Base-by-base conservation (phyloP, 2,329 filamentous ascomycete species). In the Fusarium sarcochroum region DNA sequence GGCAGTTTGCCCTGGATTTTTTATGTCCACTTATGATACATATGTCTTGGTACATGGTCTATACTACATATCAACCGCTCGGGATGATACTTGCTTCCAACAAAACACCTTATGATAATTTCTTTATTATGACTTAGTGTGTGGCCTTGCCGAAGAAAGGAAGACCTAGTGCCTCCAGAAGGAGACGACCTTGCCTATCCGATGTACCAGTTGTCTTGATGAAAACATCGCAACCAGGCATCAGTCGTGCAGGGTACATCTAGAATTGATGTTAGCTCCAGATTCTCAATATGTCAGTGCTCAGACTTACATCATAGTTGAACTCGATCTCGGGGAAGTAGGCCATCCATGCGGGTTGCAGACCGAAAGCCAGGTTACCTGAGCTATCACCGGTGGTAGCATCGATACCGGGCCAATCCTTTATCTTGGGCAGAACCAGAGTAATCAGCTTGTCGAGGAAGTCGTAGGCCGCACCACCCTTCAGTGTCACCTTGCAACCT, bases 271-370 rank as follows among this genome's bases (percentile, higher is more conserved):
- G 45, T 74, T 61, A 76, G 52, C 17, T 20, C 45, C 32, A 55
- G 25, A 35, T 46, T 21, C 10, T 32, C 42, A 30, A 17, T 3
- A 37, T 42, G 27, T 23, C 21, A 15, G 37, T 55, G 10, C 9
- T 59, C 48, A 44, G 13, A 87, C 92, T 86, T 82, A 97, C 93
- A 81, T 97, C 93, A 77, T 96, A 97, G 83, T 97, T 98, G 73
- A 93, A 89, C 80, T 98, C 94, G 45, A 99, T 88, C 83, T 99
- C 96, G 0, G 96, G 96, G 82, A 98, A 99, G 69, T 93, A 83
- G 50, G 91, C 89, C 74, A 97, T 89, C 71, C 91, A 89, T 60
- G 93, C 90, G 7, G 90, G 85, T 15, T 86, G 86, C 73, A 99
- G 85, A 71, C 96, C 96, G 79, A 94, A 95, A 11, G 86, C 86